phyloP scores from a whole-genome alignment of 2,329 filamentous ascomycete species.

The Chaetomium sp. region DNA sequence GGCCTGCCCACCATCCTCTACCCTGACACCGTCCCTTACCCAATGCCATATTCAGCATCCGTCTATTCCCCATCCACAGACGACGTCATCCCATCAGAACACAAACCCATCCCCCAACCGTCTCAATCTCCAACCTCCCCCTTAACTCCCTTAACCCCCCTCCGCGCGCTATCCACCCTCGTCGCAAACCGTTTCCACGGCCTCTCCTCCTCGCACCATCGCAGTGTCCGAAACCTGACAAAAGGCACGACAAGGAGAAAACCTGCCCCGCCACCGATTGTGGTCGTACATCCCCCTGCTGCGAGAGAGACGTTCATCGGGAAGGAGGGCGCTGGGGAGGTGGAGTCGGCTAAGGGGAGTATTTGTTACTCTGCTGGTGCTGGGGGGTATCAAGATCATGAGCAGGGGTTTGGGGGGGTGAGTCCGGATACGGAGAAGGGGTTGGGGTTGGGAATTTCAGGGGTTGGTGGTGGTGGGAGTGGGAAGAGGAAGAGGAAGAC shows the following conservation, averaged over 20 bases:
- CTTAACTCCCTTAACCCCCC: too few relatives aligned
- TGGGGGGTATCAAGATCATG: neutral
- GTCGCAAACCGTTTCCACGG: too few relatives aligned
- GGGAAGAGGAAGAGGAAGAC: slow-evolving; percentile 14
- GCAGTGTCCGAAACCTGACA: slow-evolving; percentile 15
- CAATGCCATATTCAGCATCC: neutral
- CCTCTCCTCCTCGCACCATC: slow-evolving; percentile 17
- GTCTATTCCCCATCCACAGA: slow-evolving; percentile 1
- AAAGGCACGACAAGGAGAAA: neutral
- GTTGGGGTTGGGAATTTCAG: neutral
- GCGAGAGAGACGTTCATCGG: neutral
- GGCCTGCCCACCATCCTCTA: neutral
- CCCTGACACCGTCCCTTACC: neutral
- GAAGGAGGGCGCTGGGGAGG: neutral
- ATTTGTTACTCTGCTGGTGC: neutral
- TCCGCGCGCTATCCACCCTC: too few relatives aligned
- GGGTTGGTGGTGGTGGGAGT: neutral
- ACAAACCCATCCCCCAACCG: slow-evolving; percentile 17
- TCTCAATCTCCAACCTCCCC: slow-evolving; percentile 19
- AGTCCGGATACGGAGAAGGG: neutral
- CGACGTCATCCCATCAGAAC: slow-evolving; percentile 17
- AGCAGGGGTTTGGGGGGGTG: slow-evolving; percentile 19
- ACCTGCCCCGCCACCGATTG: slow-evolving; percentile 14
- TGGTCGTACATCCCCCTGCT: slow-evolving; percentile 8
- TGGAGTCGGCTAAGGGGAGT: slow-evolving; percentile 1